Base-by-base conservation (phyloP, 495 filamentous ascomycete genomes). In the Talaromyces nanjingensis region DNA sequence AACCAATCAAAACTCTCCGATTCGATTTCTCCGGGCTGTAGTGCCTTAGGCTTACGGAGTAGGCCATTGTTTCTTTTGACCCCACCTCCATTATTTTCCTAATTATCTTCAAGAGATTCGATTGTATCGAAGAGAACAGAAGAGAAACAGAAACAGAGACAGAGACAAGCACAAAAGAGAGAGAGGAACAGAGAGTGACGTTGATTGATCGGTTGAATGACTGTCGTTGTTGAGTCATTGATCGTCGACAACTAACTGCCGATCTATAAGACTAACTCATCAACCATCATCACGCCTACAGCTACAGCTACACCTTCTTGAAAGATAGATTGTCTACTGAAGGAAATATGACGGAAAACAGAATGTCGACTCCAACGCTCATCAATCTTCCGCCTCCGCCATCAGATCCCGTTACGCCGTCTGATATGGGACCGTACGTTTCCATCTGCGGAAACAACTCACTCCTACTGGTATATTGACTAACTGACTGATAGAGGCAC, bases 301-400 rank as follows among this genome's bases (percentile, higher is more conserved):
- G 1, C 33, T 34, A 31, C 29, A 31, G 3, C 6, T 29, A 31
- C 29, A 31, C 29, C 29, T 31, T 31, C 29, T 6, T 31, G 27
- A 3, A 31, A 31, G 29, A 31, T 7, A 31, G 29, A 31, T 31
- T 31, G 29, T 31, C 27, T 27, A 27, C 4, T 37, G 33, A 37
- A 37, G 14, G 5, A n/a, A 62, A 62, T 3, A 62, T 62, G 60
- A 16, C 60, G 12, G 60, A 62, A 42, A 65, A 57, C 18, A 65
- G 62, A 63, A 72, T 69, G 70, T 58, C 82, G n/a, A 73, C 74
- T 64, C 88, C 87, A 2, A 94, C 89, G 60, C 76, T 96, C 65
- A 91, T 96, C 78, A 91, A 93, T 71, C 83, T 96, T 52, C 92
- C 92, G 33, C 90, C 90, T 63, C 88, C 91, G 55, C 88, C 89